A percentile compares a stretch with the other conserved stretches of the same genome.
These are phyloP conservation scores for Chytriomyces confervae DNA, from an alignment of 192 early-diverging fungal species.

Conservation along the genomic window DNA sequence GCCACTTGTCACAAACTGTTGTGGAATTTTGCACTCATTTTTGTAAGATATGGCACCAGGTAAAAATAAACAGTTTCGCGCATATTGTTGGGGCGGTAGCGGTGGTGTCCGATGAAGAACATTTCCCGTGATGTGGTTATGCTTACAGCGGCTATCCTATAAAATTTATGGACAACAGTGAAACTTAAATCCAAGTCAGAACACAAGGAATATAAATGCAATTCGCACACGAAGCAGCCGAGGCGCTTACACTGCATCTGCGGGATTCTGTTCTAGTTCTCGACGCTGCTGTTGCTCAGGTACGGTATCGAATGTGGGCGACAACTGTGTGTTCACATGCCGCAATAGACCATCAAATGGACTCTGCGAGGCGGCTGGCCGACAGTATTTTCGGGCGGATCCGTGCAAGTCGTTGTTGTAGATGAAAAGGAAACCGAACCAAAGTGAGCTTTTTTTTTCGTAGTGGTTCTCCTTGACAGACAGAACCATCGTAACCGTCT, in stretches of 20 bases:
- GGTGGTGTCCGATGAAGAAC: too few species aligned
- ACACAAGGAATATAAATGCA: background rate
- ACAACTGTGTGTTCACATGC: background rate
- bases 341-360: slow-evolving; percentile 11
- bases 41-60: too few species aligned
- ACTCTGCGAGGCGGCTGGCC: background rate
- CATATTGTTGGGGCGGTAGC: too few species aligned
- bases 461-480: background rate
- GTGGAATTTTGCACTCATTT: too few species aligned
- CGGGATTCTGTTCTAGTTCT: background rate
- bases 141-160: too few species aligned
- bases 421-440: background rate
- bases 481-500: background rate
- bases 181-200: too few species aligned
- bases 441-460: too few species aligned
- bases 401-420: background rate
- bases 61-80: too few species aligned
- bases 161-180: too few species aligned
- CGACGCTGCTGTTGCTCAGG: background rate
- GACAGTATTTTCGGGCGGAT: slow-evolving; percentile 1
- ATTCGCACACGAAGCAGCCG: slow-evolving; percentile 7
- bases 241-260: background rate
- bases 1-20: too few species aligned
- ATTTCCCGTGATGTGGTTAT: too few species aligned
- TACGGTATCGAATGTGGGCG: background rate